phyloP scores from a whole-genome alignment of 768 basidiomycete species.

The Suillus luteus region DNA sequence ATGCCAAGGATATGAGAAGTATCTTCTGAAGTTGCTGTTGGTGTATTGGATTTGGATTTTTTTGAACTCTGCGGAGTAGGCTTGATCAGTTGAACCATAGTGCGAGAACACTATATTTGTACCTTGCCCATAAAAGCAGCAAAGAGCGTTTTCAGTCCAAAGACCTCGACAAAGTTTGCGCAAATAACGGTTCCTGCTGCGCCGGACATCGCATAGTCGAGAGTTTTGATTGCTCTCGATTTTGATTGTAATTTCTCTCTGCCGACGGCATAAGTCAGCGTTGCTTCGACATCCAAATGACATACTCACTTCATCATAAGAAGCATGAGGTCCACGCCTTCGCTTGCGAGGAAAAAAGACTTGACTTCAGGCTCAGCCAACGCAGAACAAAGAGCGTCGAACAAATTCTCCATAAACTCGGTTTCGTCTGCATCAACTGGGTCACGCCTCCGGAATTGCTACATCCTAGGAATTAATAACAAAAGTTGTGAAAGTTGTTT shows the following conservation, averaged over 20 bases:
- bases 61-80: constrained; percentile 46
- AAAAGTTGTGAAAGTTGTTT: constrained; percentile 10
- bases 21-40: constrained; percentile 71
- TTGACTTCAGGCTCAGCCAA: constrained; percentile 81
- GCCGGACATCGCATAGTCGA: constrained; percentile 90
- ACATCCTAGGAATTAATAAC: constrained; percentile 18
- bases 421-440: constrained; percentile 86
- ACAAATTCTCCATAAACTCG: constrained; percentile 98
- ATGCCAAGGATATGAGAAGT: constrained; percentile 87
- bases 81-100: constrained; percentile 1
- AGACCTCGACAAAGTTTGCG: constrained; percentile 82
- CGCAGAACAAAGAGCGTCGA: constrained; percentile 86
- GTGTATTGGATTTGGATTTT: constrained; percentile 57
- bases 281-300: neutral
- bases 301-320: constrained; percentile 90
- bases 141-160: constrained; percentile 90
- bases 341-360: constrained; percentile 78
- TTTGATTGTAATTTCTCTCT: constrained; percentile 85
- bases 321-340: constrained; percentile 97
- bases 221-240: constrained; percentile 83
- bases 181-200: constrained; percentile 68
- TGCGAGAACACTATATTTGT: neutral
- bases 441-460: constrained; percentile 89
- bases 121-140: constrained; percentile 95
- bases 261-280: constrained; percentile 13